These are phyloP conservation scores for Leishmania gerbilli DNA, from an alignment of 208 protist species.

Conservation along the genomic window DNA sequence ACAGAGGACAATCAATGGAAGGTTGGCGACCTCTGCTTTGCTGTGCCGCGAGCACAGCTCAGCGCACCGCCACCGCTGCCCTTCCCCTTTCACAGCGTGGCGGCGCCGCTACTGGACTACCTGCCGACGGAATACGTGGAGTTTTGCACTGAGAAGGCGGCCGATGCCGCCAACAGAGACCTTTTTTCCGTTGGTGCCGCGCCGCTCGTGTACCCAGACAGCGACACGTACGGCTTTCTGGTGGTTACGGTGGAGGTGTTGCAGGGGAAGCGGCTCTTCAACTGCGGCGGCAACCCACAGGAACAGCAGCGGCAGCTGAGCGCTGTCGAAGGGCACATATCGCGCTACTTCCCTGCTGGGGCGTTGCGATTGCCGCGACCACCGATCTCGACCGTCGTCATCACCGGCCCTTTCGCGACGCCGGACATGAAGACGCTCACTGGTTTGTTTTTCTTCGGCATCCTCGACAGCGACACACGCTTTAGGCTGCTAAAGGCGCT, in stretches of 20 bases:
- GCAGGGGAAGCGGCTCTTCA: conserved; percentile 33
- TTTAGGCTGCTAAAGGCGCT: conserved; percentile 45
- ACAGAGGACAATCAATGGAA: conserved; percentile 52
- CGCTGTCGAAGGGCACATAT: conserved; percentile 28
- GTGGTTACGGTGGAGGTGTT: conserved; percentile 48
- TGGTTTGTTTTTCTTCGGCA: conserved; percentile 38
- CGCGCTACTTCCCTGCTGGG: conserved; percentile 41
- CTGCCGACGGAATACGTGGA: conserved; percentile 45
- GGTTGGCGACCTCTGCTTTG: conserved; percentile 53
- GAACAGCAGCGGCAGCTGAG: conserved; percentile 31
- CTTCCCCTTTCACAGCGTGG: conserved; percentile 32
- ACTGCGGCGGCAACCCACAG: conserved; percentile 29
- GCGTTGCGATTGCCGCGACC: conserved; percentile 32
- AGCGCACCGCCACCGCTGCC: background rate
- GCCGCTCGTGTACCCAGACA: conserved; percentile 47
- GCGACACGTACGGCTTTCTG: conserved; percentile 61
- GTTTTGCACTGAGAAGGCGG: conserved; percentile 9
- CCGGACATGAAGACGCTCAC: conserved; percentile 39
- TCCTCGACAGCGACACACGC: conserved; percentile 35
- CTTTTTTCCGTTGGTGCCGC: background rate
- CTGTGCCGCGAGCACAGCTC: conserved; percentile 23
- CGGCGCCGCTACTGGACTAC: conserved; percentile 61
- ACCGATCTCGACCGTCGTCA: conserved; percentile 29
- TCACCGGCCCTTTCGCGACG: conserved; percentile 48
- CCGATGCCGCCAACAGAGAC: conserved; percentile 3